Percentiles rank a stretch among this genome's conserved stretches.
These are phyloP conservation scores for Pseudozyma hubeiensis DNA, from an alignment of 1,284 basidiomycete species.

Conservation along the genomic window DNA sequence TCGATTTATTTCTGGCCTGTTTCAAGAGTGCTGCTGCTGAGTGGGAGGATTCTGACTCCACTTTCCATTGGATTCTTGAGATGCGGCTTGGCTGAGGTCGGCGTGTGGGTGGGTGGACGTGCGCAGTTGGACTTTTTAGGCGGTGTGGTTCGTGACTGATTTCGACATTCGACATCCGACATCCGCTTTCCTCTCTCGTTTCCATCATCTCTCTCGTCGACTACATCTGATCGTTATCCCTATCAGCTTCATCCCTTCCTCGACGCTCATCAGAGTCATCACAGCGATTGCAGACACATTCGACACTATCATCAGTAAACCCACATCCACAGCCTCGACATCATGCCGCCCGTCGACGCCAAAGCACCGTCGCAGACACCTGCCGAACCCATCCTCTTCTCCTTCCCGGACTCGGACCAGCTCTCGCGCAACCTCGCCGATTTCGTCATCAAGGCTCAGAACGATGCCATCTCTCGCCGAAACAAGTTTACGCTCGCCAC, in stretches of 20 bases:
- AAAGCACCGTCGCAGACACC: slow-evolving; percentile 54
- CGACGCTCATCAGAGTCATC: no score
- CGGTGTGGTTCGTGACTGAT: no score
- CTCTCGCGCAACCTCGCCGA: slow-evolving; percentile 76
- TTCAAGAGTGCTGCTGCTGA: no score
- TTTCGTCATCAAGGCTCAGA: slow-evolving; percentile 89
- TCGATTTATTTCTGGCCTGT: no score
- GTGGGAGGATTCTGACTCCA: neutral
- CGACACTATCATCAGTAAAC: neutral
- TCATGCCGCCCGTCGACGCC: slow-evolving; percentile 56
- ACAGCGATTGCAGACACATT: no score
- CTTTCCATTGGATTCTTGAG: neutral
- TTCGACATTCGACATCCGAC: neutral
- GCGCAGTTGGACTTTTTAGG: neutral
- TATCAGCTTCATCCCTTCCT: no score
- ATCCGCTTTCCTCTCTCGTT: neutral
- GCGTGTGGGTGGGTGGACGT: neutral
- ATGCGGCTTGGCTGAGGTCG: neutral
- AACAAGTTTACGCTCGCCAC: slow-evolving; percentile 90
- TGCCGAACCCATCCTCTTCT: slow-evolving; percentile 77
- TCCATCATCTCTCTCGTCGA: neutral
- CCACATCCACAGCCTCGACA: slow-evolving; percentile 3
- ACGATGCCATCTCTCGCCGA: slow-evolving; percentile 86
- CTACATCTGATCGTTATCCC: no score
- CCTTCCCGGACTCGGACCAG: slow-evolving; percentile 74